A percentile compares a stretch with the other conserved stretches of the same genome.
Conservation (phyloP, 192 early-diverging fungal species). For the Podila verticillata region DNA sequence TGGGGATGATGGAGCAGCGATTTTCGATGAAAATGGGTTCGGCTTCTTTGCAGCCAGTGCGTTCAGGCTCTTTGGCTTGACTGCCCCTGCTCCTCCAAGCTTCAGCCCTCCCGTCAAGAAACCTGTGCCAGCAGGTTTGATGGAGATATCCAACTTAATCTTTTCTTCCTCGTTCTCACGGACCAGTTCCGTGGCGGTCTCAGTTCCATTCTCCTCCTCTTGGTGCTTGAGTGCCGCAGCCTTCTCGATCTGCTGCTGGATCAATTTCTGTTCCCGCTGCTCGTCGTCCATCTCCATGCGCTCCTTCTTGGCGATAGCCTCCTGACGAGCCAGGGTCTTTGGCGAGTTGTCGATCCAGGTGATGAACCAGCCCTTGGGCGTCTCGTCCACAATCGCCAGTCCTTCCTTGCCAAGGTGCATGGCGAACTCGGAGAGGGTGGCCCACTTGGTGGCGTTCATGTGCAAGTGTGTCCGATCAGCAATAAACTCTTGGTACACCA, state of each 20-base stretch:
- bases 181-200: constrained; percentile 65
- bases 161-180: constrained; percentile 71
- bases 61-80: constrained; percentile 41
- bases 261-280: constrained; percentile 77
- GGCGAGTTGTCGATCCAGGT: constrained; percentile 93
- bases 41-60: constrained; percentile 36
- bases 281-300: constrained; percentile 88
- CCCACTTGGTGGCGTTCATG: constrained; percentile 97
- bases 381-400: constrained; percentile 86
- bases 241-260: constrained; percentile 87
- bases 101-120: constrained; percentile 9
- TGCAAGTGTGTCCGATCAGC: constrained; percentile 91
- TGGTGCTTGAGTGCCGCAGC: constrained; percentile 53
- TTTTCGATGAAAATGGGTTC: constrained; percentile 42
- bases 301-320: constrained; percentile 82
- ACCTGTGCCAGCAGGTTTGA: constrained; percentile 52
- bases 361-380: constrained; percentile 90
- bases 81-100: constrained; percentile 15
- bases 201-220: constrained; percentile 8
- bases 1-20: constrained; percentile 11
- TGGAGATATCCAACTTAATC: constrained; percentile 75
- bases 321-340: constrained; percentile 84
- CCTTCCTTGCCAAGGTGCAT: constrained; percentile 89
- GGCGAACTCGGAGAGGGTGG: constrained; percentile 88
- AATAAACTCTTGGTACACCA: constrained; percentile 97